Evolutionary conservation across 1,284 basidiomycete genomes (phyloP).

Genomic region (Cystobasidiaceae sp.): DNA sequence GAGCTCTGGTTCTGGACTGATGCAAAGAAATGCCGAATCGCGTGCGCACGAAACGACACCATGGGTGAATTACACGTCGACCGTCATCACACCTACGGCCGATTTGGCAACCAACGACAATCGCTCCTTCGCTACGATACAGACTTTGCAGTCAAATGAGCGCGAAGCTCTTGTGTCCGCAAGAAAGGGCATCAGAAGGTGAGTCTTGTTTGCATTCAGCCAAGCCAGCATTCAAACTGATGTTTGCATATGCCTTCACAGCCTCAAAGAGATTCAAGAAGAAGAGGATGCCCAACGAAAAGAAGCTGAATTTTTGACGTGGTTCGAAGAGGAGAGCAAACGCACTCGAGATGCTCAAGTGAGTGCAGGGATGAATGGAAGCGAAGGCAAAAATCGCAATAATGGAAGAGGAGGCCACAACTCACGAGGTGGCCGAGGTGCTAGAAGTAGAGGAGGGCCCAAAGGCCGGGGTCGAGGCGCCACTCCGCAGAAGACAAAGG

Average conservation of each 20-base stretch:
- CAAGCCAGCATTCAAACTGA: not conserved
- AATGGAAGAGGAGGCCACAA: conserved; percentile 9
- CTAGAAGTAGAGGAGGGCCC: not conserved
- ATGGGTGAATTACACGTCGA: conserved; percentile 50
- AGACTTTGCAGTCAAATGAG: conserved; percentile 65
- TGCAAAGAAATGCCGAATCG: conserved; percentile 35
- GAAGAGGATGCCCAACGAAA: conserved; percentile 37
- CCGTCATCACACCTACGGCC: not conserved
- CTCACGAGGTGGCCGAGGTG: not conserved
- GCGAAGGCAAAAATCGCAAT: conserved; percentile 3
- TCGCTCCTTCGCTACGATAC: conserved; percentile 73
- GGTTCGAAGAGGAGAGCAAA: conserved; percentile 42
- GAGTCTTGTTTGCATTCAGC: not conserved
- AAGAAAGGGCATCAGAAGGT: conserved; percentile 5
- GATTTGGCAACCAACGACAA: not conserved
- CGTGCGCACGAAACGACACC: conserved; percentile 35
- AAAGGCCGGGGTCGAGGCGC: not conserved
- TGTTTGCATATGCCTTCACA: conserved; percentile 27
- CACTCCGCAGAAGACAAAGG: not conserved
- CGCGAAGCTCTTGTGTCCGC: conserved; percentile 44
- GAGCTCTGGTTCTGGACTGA: not conserved
- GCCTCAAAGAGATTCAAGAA: conserved; percentile 41
- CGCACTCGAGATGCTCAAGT: conserved; percentile 4
- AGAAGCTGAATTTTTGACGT: conserved; percentile 41
- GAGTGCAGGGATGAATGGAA: not conserved